Percentiles rank a stretch among this genome's conserved stretches.
Conservation (phyloP, 148 eudicot genomes). For the Talinum fruticosum region DNA sequence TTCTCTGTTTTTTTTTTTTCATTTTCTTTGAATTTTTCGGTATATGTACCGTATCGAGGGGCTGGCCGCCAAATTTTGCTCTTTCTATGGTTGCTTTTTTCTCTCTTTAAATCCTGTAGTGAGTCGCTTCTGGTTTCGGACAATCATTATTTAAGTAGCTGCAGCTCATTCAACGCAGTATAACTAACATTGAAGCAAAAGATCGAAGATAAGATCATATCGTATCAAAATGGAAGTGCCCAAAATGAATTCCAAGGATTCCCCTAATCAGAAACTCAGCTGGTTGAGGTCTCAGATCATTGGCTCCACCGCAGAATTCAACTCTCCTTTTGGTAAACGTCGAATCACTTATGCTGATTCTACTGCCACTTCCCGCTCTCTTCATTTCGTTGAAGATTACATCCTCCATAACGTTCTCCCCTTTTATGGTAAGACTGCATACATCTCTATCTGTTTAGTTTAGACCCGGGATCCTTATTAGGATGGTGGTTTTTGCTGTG, state of each 20-base stretch:
- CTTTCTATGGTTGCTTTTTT: too few species aligned
- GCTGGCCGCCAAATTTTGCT: too few species aligned
- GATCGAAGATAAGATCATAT: neutral
- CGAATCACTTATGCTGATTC: slow-evolving; percentile 59
- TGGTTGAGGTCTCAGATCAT: slow-evolving; percentile 67
- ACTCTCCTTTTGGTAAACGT: slow-evolving; percentile 57
- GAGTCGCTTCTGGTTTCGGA: too few species aligned
- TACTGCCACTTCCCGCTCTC: slow-evolving; percentile 60
- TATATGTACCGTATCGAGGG: too few species aligned
- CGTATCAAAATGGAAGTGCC: slow-evolving; percentile 15
- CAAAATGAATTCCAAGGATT: neutral
- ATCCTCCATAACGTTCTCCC: slow-evolving; percentile 50
- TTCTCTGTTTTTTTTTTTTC: too few species aligned
- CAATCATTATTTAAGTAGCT: too few species aligned
- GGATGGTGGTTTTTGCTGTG: too few species aligned
- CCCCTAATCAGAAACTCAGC: slow-evolving; percentile 34
- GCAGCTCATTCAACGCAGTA: too few species aligned
- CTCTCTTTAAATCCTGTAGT: too few species aligned
- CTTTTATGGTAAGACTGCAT: slow-evolving; percentile 42
- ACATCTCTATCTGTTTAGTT: neutral
- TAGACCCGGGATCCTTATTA: too few species aligned
- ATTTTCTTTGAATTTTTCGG: too few species aligned
- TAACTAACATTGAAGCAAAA: too few species aligned
- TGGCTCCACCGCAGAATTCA: slow-evolving; percentile 37
- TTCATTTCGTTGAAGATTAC: slow-evolving; percentile 50